A percentile compares a stretch with the other conserved stretches of the same genome.
These are phyloP conservation scores for Yamadazyma conglobata DNA, from an alignment of 1,139 yeast genomes.

Conservation along the genomic window DNA sequence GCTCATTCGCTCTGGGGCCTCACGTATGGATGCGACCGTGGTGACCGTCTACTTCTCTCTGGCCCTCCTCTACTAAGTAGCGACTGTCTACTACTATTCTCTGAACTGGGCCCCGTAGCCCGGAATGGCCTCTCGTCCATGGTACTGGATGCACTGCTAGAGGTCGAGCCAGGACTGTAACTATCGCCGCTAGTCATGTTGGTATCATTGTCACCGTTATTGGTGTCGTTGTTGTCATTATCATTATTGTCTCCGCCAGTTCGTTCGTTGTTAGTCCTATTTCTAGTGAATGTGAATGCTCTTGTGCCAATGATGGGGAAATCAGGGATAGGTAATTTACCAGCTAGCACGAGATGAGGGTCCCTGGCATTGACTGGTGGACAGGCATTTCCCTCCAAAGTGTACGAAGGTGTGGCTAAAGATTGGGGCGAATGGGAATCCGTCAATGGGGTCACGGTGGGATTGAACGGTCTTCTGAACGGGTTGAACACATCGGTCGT, in stretches of 20 bases:
- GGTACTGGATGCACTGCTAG: conserved; percentile 1
- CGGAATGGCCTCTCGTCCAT: no score
- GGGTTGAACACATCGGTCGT: conserved; percentile 42
- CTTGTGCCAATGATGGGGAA: conserved; percentile 7
- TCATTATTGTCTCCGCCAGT: conserved; percentile 11
- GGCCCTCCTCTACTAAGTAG: conserved; percentile 25
- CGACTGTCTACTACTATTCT: conserved; percentile 2
- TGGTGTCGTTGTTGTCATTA: conserved; percentile 7
- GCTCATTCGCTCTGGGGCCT: conserved; percentile 12
- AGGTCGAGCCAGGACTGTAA: conserved; percentile 1
- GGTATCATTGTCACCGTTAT: not conserved
- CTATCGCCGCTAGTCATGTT: not conserved
- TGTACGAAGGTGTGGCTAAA: conserved; percentile 25
- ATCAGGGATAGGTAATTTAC: conserved; percentile 31
- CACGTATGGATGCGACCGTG: conserved; percentile 29
- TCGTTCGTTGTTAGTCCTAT: conserved; percentile 2
- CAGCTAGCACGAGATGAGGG: conserved; percentile 29
- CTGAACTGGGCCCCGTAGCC: no score
- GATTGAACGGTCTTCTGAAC: conserved; percentile 34
- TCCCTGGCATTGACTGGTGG: conserved; percentile 16
- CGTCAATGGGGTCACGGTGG: conserved; percentile 40
- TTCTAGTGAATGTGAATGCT: conserved; percentile 3
- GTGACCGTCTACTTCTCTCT: conserved; percentile 26
- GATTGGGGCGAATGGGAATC: conserved; percentile 39
- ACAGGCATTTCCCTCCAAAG: conserved; percentile 7